Percentiles rank a stretch among this genome's conserved stretches.
These are phyloP conservation scores for Pseudogymnoascus sp. DNA, from an alignment of 2,329 filamentous ascomycete genomes.

Conservation along the genomic window DNA sequence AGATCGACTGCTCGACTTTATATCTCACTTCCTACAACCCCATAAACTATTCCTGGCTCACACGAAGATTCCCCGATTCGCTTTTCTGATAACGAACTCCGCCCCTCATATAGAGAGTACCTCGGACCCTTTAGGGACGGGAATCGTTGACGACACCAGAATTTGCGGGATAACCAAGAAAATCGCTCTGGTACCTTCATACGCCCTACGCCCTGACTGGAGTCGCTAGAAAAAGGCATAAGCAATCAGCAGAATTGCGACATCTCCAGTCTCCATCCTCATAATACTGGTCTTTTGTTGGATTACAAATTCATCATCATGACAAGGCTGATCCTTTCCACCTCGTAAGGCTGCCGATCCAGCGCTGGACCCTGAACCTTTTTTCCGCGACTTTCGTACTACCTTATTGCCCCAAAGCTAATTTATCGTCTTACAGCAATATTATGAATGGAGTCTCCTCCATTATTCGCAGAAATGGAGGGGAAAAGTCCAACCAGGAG, in stretches of 20 bases:
- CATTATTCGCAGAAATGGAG: slow-evolving; percentile 71
- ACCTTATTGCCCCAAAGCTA: slow-evolving; percentile 13
- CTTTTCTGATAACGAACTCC: slow-evolving; percentile 10
- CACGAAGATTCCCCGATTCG: background rate
- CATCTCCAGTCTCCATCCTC: background rate
- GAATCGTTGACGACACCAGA: slow-evolving; percentile 10
- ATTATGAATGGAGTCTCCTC: slow-evolving; percentile 71
- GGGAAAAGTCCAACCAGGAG: slow-evolving; percentile 85
- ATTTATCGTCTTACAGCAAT: slow-evolving; percentile 24
- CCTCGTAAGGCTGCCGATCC: slow-evolving; percentile 56
- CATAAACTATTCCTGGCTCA: background rate
- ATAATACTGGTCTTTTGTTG: slow-evolving; percentile 10
- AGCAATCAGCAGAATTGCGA: slow-evolving; percentile 10
- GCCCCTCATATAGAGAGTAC: slow-evolving; percentile 7
- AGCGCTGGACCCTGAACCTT: slow-evolving; percentile 13
- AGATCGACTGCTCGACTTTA: background rate
- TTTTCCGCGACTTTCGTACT: background rate
- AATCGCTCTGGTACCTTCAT: slow-evolving; percentile 10
- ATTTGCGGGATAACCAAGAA: slow-evolving; percentile 4
- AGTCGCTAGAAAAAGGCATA: slow-evolving; percentile 10
- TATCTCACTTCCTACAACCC: background rate
- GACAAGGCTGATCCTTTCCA: slow-evolving; percentile 80
- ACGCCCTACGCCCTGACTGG: background rate
- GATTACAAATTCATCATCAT: slow-evolving; percentile 33
- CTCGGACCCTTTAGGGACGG: slow-evolving; percentile 7